phyloP scores from a whole-genome alignment of 441 rosid genomes.

The Erysimum pusillum region DNA sequence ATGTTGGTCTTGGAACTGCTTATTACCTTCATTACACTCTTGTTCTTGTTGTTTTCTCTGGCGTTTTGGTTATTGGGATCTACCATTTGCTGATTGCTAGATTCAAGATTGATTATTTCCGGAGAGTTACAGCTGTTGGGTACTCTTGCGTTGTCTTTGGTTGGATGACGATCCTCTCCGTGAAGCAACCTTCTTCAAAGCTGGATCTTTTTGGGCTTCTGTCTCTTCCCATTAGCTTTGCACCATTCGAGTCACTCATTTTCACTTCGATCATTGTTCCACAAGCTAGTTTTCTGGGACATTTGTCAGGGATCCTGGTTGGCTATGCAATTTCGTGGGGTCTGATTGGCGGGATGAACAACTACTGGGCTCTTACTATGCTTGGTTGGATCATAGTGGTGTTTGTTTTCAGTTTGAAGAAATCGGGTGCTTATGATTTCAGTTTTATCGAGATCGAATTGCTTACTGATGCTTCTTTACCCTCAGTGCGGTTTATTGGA shows the following conservation, averaged over 20 bases:
- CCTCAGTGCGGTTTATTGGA: slow-evolving; percentile 82
- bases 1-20: slow-evolving; percentile 77
- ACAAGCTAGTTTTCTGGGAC: slow-evolving; percentile 97
- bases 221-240: slow-evolving; percentile 95
- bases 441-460: slow-evolving; percentile 87
- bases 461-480: slow-evolving; percentile 82
- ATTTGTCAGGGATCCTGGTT: slow-evolving; percentile 87
- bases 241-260: slow-evolving; percentile 91
- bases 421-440: slow-evolving; percentile 88
- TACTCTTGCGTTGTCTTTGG: slow-evolving; percentile 98
- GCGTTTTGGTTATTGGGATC: slow-evolving; percentile 75
- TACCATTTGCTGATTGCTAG: slow-evolving; percentile 75
- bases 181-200: slow-evolving; percentile 94
- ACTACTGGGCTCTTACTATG: slow-evolving; percentile 92
- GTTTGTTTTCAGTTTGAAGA: slow-evolving; percentile 87
- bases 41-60: slow-evolving; percentile 77
- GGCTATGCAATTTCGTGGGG: slow-evolving; percentile 98
- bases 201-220: slow-evolving; percentile 87
- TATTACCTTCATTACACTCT: slow-evolving; percentile 93
- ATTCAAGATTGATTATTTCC: slow-evolving; percentile 83
- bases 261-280: slow-evolving; percentile 97
- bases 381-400: slow-evolving; percentile 81
- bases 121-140: slow-evolving; percentile 95
- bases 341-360: slow-evolving; percentile 91
- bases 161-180: slow-evolving; percentile 96